Evolutionary conservation across 164 flowering plant species (phyloP).

Genomic region (Magnolia changhungtana): DNA sequence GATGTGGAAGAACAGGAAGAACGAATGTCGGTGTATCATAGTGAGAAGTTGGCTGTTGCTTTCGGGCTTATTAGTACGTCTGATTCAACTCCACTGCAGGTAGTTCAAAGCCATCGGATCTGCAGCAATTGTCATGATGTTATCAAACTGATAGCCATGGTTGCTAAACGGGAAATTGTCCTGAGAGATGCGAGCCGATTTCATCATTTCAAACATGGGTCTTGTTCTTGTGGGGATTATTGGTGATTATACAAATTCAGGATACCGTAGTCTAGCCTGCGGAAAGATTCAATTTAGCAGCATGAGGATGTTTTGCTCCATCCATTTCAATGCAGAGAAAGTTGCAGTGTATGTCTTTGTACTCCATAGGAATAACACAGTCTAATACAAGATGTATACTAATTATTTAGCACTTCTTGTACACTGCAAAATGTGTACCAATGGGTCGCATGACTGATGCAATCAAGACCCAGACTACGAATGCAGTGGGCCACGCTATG

Average conservation of each 20-base stretch:
- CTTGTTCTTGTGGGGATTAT: constrained; percentile 71
- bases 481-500: no score
- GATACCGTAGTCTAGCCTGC: no score
- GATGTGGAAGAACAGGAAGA: constrained; percentile 77
- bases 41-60: constrained; percentile 75
- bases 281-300: no score
- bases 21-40: constrained; percentile 41
- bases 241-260: constrained; percentile 44
- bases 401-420: no score
- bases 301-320: no score
- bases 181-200: constrained; percentile 75
- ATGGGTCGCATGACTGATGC: no score
- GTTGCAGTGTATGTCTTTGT: no score
- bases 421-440: no score
- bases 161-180: constrained; percentile 51
- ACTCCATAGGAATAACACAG: no score
- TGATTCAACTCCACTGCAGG: constrained; percentile 47
- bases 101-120: constrained; percentile 73
- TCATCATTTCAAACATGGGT: constrained; percentile 64
- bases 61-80: constrained; percentile 62
- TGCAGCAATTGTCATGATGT: constrained; percentile 69
- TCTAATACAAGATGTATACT: no score
- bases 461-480: no score
- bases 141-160: constrained; percentile 55
- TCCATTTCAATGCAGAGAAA: no score